Percentiles rank a stretch among this genome's conserved stretches.
phyloP scores from a whole-genome alignment of 2,329 filamentous ascomycete genomes.

The Aspergillus clavatus region DNA sequence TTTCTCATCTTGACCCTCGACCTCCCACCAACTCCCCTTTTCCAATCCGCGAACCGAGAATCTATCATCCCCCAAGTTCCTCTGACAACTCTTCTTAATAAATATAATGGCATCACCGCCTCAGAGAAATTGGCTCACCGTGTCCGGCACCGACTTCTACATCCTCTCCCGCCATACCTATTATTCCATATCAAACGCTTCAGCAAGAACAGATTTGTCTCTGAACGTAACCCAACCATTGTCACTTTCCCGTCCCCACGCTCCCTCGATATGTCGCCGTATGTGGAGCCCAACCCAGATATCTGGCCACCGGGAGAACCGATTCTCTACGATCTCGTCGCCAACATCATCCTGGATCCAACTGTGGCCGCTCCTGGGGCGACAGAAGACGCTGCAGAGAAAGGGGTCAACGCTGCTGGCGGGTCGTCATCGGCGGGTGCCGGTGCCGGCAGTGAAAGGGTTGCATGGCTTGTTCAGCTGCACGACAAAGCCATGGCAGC shows the following conservation, averaged over 20 bases:
- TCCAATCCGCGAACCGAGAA: conserved; percentile 88
- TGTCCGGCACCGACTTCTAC: conserved; percentile 81
- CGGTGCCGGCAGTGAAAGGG: conserved; percentile 84
- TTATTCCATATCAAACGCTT: conserved; percentile 97
- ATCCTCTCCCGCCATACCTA: conserved; percentile 86
- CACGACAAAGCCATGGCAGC: conserved; percentile 62
- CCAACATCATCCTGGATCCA: conserved; percentile 68
- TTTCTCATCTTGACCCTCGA: conserved; percentile 93
- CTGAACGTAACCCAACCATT: conserved; percentile 94
- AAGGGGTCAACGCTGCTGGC: conserved; percentile 35
- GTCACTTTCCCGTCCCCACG: conserved; percentile 87
- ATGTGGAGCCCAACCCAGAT: conserved; percentile 79
- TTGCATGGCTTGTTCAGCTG: conserved; percentile 92
- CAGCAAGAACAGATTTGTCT: conserved; percentile 91
- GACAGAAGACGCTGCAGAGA: conserved; percentile 38
- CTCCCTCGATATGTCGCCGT: conserved; percentile 80
- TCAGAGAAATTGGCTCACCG: conserved; percentile 87
- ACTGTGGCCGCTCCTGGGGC: conserved; percentile 62
- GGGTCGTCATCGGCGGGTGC: conserved; percentile 53
- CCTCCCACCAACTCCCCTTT: conserved; percentile 83
- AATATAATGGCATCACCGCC: conserved; percentile 83
- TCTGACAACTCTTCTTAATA: conserved; percentile 74
- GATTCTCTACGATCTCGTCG: conserved; percentile 90
- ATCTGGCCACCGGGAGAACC: conserved; percentile 70
- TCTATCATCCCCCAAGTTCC: conserved; percentile 85